These are phyloP conservation scores for Cucurbita ficifolia DNA, from an alignment of 306 rosid genomes.

Conservation along the genomic window DNA sequence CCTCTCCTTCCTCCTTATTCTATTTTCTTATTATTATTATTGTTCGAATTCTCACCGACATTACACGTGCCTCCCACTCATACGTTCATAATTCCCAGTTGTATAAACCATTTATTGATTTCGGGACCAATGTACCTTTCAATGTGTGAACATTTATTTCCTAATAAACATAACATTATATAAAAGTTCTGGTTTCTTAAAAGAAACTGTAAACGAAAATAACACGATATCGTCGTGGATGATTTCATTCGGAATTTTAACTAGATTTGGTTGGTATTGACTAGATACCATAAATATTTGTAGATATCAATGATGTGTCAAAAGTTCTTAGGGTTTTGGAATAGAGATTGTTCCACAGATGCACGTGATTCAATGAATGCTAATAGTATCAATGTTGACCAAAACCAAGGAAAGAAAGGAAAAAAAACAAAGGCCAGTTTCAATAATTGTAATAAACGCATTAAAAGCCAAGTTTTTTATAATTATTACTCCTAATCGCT, in stretches of 20 bases:
- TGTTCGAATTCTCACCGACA: not conserved
- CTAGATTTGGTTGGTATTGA: not conserved
- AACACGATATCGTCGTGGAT: too few species aligned
- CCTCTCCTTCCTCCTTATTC: not conserved
- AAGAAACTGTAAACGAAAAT: too few species aligned
- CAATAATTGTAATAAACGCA: not conserved
- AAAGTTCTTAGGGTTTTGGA: not conserved
- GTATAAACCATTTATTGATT: not conserved
- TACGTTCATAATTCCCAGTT: not conserved
- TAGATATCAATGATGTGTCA: not conserved
- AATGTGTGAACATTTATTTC: not conserved
- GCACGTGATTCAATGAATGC: conserved; percentile 5
- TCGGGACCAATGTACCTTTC: not conserved
- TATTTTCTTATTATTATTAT: not conserved
- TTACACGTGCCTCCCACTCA: not conserved
- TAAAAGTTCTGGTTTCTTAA: too few species aligned
- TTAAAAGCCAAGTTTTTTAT: not conserved
- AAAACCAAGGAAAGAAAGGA: not conserved
- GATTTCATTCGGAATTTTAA: too few species aligned
- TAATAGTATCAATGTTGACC: conserved; percentile 1
- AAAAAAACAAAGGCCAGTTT: too few species aligned
- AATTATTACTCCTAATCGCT: not conserved
- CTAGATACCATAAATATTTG: not conserved
- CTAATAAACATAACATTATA: not conserved
- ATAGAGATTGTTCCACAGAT: not conserved